A percentile compares a stretch with the other conserved stretches of the same genome.
phyloP scores from a whole-genome alignment of 2,329 filamentous ascomycete species.

The Cercospora brassicicola region DNA sequence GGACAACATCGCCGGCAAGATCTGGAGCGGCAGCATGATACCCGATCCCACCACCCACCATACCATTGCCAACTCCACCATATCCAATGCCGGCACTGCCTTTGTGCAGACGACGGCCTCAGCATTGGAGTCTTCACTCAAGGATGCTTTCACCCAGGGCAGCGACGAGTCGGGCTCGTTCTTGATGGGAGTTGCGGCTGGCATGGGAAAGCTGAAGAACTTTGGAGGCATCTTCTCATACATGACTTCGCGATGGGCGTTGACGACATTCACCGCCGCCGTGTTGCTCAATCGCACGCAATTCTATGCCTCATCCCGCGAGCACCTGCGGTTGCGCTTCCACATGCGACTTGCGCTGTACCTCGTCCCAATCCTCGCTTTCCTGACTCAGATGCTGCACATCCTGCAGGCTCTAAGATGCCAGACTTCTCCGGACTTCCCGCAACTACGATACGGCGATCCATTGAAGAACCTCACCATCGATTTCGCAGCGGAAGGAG shows the following conservation, averaged over 20 bases:
- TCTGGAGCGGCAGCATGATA: slow-evolving; percentile 59
- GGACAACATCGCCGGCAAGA: slow-evolving; percentile 53
- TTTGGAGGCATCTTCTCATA: slow-evolving; percentile 88
- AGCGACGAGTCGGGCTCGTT: slow-evolving; percentile 30
- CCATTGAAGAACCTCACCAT: slow-evolving; percentile 45
- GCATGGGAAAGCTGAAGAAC: slow-evolving; percentile 51
- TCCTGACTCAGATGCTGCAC: slow-evolving; percentile 65
- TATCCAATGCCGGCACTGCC: slow-evolving; percentile 41
- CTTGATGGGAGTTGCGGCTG: slow-evolving; percentile 31
- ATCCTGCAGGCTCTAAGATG: slow-evolving; percentile 86
- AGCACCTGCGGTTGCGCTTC: slow-evolving; percentile 75
- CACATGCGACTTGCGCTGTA: slow-evolving; percentile 69
- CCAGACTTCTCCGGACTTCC: slow-evolving; percentile 64
- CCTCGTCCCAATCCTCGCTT: slow-evolving; percentile 67
- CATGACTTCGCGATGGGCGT: slow-evolving; percentile 85
- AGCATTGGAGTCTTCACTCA: slow-evolving; percentile 32
- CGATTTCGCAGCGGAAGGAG: slow-evolving; percentile 59
- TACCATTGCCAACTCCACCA: slow-evolving; percentile 42
- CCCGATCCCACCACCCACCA: slow-evolving; percentile 58
- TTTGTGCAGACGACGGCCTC: slow-evolving; percentile 48
- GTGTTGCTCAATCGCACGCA: slow-evolving; percentile 87
- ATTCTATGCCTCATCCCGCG: slow-evolving; percentile 86
- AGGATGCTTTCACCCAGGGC: slow-evolving; percentile 30
- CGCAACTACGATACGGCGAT: slow-evolving; percentile 50
- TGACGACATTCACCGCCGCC: slow-evolving; percentile 82